phyloP scores from a whole-genome alignment of 2,329 filamentous ascomycete species.

The Fusarium coffeatum region DNA sequence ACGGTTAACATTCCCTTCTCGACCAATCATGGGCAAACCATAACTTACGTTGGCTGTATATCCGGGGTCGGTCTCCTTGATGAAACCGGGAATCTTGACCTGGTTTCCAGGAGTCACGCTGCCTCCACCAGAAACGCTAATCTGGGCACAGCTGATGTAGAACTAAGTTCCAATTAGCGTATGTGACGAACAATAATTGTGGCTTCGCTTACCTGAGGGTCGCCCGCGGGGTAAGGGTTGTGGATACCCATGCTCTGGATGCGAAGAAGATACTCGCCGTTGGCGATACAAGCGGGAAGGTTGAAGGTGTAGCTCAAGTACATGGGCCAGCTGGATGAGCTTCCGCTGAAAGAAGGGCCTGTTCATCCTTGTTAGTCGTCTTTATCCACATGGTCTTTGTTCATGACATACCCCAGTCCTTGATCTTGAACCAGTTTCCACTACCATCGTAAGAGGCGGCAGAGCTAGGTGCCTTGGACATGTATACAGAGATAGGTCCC shows the following conservation, averaged over 20 bases:
- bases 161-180: not conserved
- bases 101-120: slow-evolving; percentile 11
- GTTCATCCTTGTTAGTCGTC: rapidly evolving
- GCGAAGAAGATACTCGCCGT: slow-evolving; percentile 10
- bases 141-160: slow-evolving; percentile 19
- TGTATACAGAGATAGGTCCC: slow-evolving; percentile 10
- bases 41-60: slow-evolving; percentile 2
- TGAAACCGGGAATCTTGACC: slow-evolving; percentile 16
- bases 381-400: rapidly evolving
- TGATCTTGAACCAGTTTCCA: slow-evolving; percentile 14
- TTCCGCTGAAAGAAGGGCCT: not conserved
- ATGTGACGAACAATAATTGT: rapidly evolving
- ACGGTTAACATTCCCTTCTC: not conserved
- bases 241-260: slow-evolving; percentile 17
- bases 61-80: slow-evolving; percentile 5
- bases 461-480: slow-evolving; percentile 10
- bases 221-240: slow-evolving; percentile 10
- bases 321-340: not conserved
- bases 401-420: slow-evolving; percentile 1
- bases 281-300: slow-evolving; percentile 4
- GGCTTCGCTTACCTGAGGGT: not conserved
- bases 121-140: slow-evolving; percentile 5
- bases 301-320: not conserved
- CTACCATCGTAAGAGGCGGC: slow-evolving; percentile 2
- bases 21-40: rapidly evolving